Conservation (phyloP, 2,329 filamentous ascomycete species). For the Pseudocercospora crystallina region DNA sequence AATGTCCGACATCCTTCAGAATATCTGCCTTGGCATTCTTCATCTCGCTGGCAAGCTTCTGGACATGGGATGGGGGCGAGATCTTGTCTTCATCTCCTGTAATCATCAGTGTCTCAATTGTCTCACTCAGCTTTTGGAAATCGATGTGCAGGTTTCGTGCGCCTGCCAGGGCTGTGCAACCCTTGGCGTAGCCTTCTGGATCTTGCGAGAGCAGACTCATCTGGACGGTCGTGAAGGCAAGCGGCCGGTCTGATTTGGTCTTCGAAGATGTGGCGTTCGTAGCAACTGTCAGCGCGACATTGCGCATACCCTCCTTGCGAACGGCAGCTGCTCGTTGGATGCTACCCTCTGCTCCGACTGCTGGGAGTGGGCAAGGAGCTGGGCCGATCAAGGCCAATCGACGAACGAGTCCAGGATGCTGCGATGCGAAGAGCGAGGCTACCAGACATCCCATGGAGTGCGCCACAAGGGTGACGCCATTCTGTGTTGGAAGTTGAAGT, state of each 20-base stretch:
- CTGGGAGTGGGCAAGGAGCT: conserved; percentile 47
- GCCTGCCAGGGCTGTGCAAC: conserved; percentile 49
- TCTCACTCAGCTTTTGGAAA: conserved; percentile 35
- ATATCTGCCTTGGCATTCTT: conserved; percentile 30
- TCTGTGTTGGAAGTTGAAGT: conserved; percentile 31
- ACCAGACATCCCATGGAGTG: conserved; percentile 55
- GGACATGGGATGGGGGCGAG: conserved; percentile 36
- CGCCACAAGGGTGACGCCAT: conserved; percentile 47
- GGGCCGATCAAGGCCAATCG: conserved; percentile 52
- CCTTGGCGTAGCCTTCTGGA: conserved; percentile 58
- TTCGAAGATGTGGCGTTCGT: conserved; percentile 39
- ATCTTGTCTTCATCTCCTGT: conserved; percentile 50
- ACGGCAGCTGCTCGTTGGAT: conserved; percentile 42
- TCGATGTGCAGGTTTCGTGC: conserved; percentile 26
- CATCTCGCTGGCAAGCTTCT: conserved; percentile 23
- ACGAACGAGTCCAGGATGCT: conserved; percentile 42
- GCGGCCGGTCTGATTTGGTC: conserved; percentile 39
- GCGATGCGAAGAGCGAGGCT: conserved; percentile 44
- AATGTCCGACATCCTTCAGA: conserved; percentile 49
- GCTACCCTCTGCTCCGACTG: conserved; percentile 33
- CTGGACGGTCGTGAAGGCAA: conserved; percentile 45
- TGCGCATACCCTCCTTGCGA: conserved; percentile 46
- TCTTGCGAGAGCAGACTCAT: conserved; percentile 50
- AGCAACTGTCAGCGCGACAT: conserved; percentile 43
- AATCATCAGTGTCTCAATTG: conserved; percentile 41